phyloP scores from a whole-genome alignment of 2,329 filamentous ascomycete genomes.

The Clonostachys rhizophaga region DNA sequence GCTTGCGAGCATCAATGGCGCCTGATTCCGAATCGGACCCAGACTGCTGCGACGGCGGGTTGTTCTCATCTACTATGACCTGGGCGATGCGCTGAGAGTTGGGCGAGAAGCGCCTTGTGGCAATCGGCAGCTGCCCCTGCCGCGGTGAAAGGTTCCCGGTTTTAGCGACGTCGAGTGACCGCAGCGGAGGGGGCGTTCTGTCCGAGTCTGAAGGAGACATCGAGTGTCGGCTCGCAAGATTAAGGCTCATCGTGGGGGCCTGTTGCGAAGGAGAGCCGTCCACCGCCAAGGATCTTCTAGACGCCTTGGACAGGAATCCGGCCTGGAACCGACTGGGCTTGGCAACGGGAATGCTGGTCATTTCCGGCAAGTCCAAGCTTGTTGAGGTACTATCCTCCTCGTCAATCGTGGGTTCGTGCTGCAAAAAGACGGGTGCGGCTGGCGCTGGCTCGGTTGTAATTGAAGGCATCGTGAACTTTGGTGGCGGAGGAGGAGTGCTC shows the following conservation, averaged over 20 bases:
- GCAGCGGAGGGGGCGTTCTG: conserved; percentile 25
- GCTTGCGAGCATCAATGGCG: conserved; percentile 46
- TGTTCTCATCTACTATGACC: conserved; percentile 45
- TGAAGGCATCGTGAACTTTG: not conserved
- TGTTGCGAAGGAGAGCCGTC: conserved; percentile 59
- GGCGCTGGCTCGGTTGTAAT: not conserved
- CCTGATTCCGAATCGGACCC: conserved; percentile 46
- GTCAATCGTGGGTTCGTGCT: conserved; percentile 18
- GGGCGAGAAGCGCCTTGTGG: conserved; percentile 18
- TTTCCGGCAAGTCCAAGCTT: conserved; percentile 50
- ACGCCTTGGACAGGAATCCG: conserved; percentile 69
- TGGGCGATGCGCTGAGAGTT: conserved; percentile 26
- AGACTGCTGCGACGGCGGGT: conserved; percentile 35
- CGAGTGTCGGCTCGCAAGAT: conserved; percentile 38
- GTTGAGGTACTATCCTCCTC: conserved; percentile 43
- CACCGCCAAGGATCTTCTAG: conserved; percentile 28
- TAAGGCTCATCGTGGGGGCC: conserved; percentile 51
- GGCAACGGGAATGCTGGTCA: conserved; percentile 16
- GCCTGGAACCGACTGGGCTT: conserved; percentile 80
- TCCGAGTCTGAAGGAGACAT: not conserved
- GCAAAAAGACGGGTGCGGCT: conserved; percentile 2
- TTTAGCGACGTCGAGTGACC: conserved; percentile 43
- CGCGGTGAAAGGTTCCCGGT: conserved; percentile 44
- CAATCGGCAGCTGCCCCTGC: not conserved
- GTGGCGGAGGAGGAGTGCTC: conserved; percentile 6